Evolutionary conservation across 148 eudicot genomes (phyloP), one percentile per base, ranked within the genome.

Genomic region (Talinum fruticosum): DNA sequence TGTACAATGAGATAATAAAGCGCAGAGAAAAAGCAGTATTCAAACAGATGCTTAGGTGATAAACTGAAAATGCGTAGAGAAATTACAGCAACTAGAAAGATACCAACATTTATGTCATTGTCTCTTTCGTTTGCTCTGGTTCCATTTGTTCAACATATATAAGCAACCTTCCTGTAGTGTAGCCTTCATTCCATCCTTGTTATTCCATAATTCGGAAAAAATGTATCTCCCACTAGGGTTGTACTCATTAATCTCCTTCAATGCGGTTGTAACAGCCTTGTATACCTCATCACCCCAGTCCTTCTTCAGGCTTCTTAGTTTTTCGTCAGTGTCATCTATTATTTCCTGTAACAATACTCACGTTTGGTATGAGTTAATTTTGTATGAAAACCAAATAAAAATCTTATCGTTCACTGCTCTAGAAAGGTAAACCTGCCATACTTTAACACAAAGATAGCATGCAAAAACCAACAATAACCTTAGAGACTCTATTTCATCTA

Each of bases 151-250:
- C 78, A 85, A 45, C 59, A 88, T 47, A 32, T 77, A 82, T 24
- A 76, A 21, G 67, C 84, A 87, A 66, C 90, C 92, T 82, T 87
- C 92, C 70, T 77, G 59, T 72, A 89, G 45, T 57, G 87, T 84
- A 38, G 90, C 90, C 76, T 76, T 89, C 75, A 86, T 84, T 71
- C 85, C 83, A 18, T 84, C 85, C 23, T 68, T 28, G 74, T 81
- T 77, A 76, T 89, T 84, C 92, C 92, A 89, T 14, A 89, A 62
- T 74, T 89, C 90, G 16, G 78, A 75, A 66, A 74, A 80, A 41
- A 84, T 70, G 75, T 87, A 85, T 72, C 90, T 81, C 72, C 90
- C 90, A 49, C 92, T 89, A 4, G 92, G 88, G 67, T 89, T 89
- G 83, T 85, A 87, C 78, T 85, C 87, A 24, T 89, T 89, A 36